Evolutionary conservation across 108 stramenopile genomes (phyloP).

Genomic region (Pseudonitzschia multiseries): DNA sequence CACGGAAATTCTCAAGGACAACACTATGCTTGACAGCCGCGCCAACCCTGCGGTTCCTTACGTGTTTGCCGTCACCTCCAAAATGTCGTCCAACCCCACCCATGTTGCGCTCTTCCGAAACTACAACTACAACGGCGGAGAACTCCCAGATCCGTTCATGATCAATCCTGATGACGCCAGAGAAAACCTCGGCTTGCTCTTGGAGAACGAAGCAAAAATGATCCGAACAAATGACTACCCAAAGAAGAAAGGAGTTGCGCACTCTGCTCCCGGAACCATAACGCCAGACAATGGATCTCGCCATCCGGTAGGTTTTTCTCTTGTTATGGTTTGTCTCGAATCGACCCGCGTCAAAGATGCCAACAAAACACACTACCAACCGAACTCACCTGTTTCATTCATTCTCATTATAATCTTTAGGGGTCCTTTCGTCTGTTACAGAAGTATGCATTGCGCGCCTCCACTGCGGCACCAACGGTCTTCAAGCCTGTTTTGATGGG

Average conservation of each 20-base stretch:
- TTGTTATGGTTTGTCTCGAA: too few species aligned
- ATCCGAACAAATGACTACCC: constrained; percentile 24
- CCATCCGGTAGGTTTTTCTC: constrained; percentile 42
- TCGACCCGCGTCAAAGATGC: too few species aligned
- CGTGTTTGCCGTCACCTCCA: constrained; percentile 70
- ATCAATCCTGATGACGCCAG: constrained; percentile 69
- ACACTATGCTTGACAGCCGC: constrained; percentile 77
- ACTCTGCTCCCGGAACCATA: constrained; percentile 2
- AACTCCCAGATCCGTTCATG: constrained; percentile 71
- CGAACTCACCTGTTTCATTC: background rate
- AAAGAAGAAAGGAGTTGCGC: constrained; percentile 5
- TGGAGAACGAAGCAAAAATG: constrained; percentile 46
- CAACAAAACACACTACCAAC: too few species aligned
- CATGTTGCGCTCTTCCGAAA: constrained; percentile 78
- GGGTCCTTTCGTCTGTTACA: constrained; percentile 85
- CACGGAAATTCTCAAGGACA: constrained; percentile 64
- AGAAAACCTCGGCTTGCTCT: constrained; percentile 53
- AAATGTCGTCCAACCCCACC: constrained; percentile 78
- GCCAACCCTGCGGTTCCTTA: constrained; percentile 69
- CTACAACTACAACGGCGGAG: constrained; percentile 83
- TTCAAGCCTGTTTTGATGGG: constrained; percentile 87
- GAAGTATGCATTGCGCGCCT: constrained; percentile 73
- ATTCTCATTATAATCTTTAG: background rate
- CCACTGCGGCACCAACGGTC: constrained; percentile 87
- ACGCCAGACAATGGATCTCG: constrained; percentile 52